phyloP scores from a whole-genome alignment of 2,329 filamentous ascomycete genomes.

The Cladosporium velox region DNA sequence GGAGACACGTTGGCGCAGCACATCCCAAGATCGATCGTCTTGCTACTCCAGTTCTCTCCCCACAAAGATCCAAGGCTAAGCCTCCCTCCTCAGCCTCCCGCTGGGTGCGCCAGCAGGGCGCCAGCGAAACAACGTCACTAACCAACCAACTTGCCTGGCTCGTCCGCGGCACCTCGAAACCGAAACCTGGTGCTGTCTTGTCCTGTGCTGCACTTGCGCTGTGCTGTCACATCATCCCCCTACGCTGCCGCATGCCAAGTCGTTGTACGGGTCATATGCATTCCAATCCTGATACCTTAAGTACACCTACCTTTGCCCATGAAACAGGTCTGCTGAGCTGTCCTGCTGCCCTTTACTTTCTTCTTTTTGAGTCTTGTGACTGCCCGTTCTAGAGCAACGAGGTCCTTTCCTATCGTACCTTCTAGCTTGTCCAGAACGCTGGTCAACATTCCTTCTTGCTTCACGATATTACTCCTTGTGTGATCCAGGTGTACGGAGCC shows the following conservation, averaged over 20 bases:
- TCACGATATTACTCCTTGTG: not conserved
- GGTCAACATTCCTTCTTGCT: not conserved
- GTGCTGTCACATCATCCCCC: constrained; percentile 5
- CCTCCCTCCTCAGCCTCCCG: not conserved
- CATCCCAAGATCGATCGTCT: constrained; percentile 6
- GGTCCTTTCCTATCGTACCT: not conserved
- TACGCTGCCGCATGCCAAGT: constrained; percentile 1
- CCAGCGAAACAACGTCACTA: constrained; percentile 11
- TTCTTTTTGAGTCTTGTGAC: constrained; percentile 6
- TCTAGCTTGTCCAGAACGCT: not conserved
- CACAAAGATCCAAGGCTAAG: constrained; percentile 1
- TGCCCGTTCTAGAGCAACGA: not conserved
- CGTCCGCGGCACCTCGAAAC: constrained; percentile 13
- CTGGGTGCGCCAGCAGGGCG: constrained; percentile 3
- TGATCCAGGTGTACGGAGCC: not conserved
- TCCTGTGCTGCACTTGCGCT: not conserved
- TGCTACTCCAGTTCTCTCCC: constrained; percentile 2
- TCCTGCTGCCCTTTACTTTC: constrained; percentile 10
- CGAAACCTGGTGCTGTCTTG: constrained; percentile 7
- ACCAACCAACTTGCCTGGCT: constrained; percentile 7
- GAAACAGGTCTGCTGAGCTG: constrained; percentile 7
- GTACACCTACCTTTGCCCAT: constrained; percentile 6
- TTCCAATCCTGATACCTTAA: constrained; percentile 9
- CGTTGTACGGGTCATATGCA: constrained; percentile 1
- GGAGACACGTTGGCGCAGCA: not conserved